A percentile compares a stretch with the other conserved stretches of the same genome.
Conservation (phyloP, 2,329 filamentous ascomycete species). For the Colletotrichum tanaceti region DNA sequence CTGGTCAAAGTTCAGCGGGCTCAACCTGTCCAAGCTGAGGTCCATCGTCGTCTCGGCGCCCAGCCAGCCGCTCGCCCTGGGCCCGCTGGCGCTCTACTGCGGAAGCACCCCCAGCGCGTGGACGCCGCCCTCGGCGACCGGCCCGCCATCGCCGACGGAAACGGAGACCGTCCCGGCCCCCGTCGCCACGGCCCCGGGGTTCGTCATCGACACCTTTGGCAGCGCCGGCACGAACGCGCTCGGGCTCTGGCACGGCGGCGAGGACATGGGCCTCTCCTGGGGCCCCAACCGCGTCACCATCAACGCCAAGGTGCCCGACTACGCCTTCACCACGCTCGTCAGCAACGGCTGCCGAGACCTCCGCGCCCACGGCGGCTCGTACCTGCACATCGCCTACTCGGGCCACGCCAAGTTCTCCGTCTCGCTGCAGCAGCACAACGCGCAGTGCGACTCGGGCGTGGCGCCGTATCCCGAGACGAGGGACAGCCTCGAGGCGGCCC, state of each 20-base stretch:
- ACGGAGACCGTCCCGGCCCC: conserved; percentile 63
- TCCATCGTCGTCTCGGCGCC: conserved; percentile 63
- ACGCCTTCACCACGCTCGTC: conserved; percentile 71
- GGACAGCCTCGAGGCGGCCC: conserved; percentile 73
- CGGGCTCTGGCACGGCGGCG: conserved; percentile 74
- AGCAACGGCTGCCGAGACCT: conserved; percentile 55
- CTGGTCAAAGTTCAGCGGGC: conserved; percentile 61
- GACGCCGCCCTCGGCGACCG: conserved; percentile 55
- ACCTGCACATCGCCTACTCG: conserved; percentile 73
- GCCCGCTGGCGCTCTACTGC: conserved; percentile 70
- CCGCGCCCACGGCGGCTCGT: conserved; percentile 67
- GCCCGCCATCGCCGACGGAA: conserved; percentile 55
- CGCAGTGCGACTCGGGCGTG: conserved; percentile 64
- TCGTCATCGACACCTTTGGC: conserved; percentile 72
- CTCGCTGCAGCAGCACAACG: conserved; percentile 75
- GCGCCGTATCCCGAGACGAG: conserved; percentile 74
- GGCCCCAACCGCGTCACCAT: conserved; percentile 62
- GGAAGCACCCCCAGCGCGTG: conserved; percentile 62
- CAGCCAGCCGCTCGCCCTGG: conserved; percentile 60
- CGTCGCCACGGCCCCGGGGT: conserved; percentile 57
- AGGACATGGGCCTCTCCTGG: conserved; percentile 67
- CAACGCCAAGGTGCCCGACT: conserved; percentile 56
- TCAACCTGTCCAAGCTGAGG: conserved; percentile 64
- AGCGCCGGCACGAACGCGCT: conserved; percentile 66
- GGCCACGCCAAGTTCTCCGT: conserved; percentile 73